Evolutionary conservation across 1,284 basidiomycete genomes (phyloP).

Genomic region (Trametes pubescens): DNA sequence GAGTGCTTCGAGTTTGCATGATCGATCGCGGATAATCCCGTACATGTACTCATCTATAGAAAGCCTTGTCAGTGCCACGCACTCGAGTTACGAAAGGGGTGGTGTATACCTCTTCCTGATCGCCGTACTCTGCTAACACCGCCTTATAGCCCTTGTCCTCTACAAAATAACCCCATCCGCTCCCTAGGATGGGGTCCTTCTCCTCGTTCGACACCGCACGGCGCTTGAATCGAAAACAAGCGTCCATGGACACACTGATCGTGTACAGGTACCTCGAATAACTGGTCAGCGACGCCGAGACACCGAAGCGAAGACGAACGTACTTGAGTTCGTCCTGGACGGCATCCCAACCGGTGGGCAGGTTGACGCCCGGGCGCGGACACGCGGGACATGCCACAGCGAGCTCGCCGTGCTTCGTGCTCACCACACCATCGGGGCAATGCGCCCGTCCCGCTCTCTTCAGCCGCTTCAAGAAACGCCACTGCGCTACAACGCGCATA

Average conservation of each 20-base stretch:
- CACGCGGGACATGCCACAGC: not conserved
- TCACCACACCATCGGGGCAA: not conserved
- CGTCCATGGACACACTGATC: not conserved
- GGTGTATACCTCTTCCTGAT: not conserved
- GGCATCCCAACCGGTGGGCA: not conserved
- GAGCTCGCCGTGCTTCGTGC: not conserved
- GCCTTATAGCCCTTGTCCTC: not conserved
- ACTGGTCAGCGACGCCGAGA: no score
- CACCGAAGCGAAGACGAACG: not conserved
- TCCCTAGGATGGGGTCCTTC: not conserved
- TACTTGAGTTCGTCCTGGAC: not conserved
- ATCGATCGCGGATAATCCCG: conserved; percentile 23
- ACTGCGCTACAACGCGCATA: conserved; percentile 28
- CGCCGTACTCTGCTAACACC: not conserved
- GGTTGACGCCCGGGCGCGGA: not conserved
- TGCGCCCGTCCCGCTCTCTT: conserved; percentile 35
- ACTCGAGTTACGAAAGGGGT: no score
- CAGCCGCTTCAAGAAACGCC: conserved; percentile 32
- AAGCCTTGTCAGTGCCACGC: not conserved
- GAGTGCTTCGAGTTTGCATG: conserved; percentile 21
- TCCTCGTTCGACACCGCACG: not conserved
- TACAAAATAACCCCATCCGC: not conserved
- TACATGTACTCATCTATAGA: conserved; percentile 32
- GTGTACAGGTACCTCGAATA: not conserved
- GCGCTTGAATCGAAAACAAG: not conserved